These are phyloP conservation scores for Pythium oligandrum DNA, from an alignment of 352 stramenopile genomes.

Conservation along the genomic window DNA sequence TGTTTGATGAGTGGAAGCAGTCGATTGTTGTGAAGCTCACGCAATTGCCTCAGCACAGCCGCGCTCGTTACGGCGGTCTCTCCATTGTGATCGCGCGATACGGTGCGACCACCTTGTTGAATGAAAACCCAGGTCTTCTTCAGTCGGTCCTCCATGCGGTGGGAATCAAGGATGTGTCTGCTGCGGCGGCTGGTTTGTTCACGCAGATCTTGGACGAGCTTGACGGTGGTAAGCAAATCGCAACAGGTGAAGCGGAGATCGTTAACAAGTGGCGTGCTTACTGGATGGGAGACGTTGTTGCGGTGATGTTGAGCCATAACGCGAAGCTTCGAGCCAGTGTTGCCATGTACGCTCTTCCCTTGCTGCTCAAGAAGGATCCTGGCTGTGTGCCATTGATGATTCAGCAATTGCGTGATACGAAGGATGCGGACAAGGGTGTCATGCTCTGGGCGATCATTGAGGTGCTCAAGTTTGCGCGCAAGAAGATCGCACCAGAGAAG, in stretches of 20 bases:
- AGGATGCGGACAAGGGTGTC: constrained; percentile 28
- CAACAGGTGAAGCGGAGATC: background rate
- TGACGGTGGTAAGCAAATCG: constrained; percentile 13
- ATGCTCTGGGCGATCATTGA: constrained; percentile 70
- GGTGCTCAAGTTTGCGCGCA: constrained; percentile 75
- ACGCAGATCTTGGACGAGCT: constrained; percentile 58
- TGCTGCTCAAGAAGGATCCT: constrained; percentile 69
- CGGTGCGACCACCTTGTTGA: constrained; percentile 37
- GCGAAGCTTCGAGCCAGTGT: constrained; percentile 51
- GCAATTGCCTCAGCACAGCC: constrained; percentile 50
- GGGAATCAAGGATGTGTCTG: constrained; percentile 66
- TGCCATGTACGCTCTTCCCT: constrained; percentile 68
- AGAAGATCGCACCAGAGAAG: constrained; percentile 56
- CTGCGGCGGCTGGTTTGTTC: constrained; percentile 65
- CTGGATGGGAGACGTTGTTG: constrained; percentile 57
- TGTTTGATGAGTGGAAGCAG: constrained; percentile 45
- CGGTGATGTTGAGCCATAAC: constrained; percentile 45
- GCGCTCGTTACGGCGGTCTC: constrained; percentile 66
- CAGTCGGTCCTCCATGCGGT: constrained; percentile 53
- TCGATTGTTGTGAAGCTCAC: constrained; percentile 43
- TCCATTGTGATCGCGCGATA: constrained; percentile 46
- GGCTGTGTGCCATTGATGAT: constrained; percentile 47
- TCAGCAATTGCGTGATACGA: constrained; percentile 31
- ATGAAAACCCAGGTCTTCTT: constrained; percentile 43
- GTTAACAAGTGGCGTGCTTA: constrained; percentile 33